Percentiles rank a stretch among this genome's conserved stretches.
phyloP scores from a whole-genome alignment of 768 basidiomycete genomes.

The Lentinus brumalis region DNA sequence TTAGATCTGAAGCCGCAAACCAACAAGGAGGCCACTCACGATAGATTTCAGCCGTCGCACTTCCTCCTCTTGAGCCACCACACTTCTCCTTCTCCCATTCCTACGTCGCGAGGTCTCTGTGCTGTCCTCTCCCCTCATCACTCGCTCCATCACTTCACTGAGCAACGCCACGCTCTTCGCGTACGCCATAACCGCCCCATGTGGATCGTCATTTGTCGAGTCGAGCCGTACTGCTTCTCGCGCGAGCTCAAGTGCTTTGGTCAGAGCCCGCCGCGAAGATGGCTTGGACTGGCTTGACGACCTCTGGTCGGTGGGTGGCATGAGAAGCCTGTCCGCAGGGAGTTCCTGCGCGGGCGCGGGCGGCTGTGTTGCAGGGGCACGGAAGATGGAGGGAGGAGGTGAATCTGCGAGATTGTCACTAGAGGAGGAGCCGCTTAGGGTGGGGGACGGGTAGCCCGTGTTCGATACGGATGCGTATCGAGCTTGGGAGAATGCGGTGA shows the following conservation, averaged over 20 bases:
- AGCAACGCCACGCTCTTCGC: conserved; percentile 83
- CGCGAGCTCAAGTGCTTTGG: conserved; percentile 83
- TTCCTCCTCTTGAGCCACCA: conserved; percentile 92
- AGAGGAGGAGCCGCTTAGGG: conserved; percentile 31
- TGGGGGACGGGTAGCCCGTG: conserved; percentile 30
- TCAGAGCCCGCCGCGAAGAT: conserved; percentile 85
- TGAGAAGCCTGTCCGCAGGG: conserved; percentile 45
- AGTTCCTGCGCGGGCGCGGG: conserved; percentile 39
- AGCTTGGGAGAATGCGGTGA: conserved; percentile 63
- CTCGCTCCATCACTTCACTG: conserved; percentile 91
- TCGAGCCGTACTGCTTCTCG: conserved; percentile 90
- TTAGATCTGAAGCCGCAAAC: background rate
- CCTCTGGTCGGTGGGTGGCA: conserved; percentile 40
- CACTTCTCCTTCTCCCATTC: conserved; percentile 68
- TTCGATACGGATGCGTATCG: conserved; percentile 36
- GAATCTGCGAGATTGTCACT: conserved; percentile 59
- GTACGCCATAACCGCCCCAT: conserved; percentile 88
- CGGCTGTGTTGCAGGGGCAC: conserved; percentile 22
- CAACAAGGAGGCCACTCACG: conserved; percentile 48
- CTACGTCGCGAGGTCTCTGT: conserved; percentile 61
- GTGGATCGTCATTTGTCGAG: conserved; percentile 84
- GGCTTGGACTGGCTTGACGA: conserved; percentile 57
- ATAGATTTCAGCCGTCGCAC: conserved; percentile 84
- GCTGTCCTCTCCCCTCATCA: conserved; percentile 81
- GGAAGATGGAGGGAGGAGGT: conserved; percentile 54